phyloP scores from a whole-genome alignment of 305 asterid genomes.

The Fraxinus dipetala region DNA sequence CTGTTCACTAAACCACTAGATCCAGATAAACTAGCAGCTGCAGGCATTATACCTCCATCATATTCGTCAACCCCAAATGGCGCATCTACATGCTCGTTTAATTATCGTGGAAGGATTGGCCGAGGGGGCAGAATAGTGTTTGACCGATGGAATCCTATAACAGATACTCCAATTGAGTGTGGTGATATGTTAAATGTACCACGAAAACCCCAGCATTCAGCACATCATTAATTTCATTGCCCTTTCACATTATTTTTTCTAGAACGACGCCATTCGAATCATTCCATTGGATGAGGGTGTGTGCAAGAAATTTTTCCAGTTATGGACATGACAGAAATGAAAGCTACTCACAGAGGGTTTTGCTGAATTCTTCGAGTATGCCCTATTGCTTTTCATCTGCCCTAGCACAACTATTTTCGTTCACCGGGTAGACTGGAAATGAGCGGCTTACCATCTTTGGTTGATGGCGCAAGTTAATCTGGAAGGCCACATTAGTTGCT shows the following conservation, averaged over 20 bases:
- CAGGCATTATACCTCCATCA: slow-evolving; percentile 74
- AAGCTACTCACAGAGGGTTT: background rate
- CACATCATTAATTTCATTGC: slow-evolving; percentile 39
- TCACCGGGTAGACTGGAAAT: slow-evolving; percentile 7
- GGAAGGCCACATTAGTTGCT: background rate
- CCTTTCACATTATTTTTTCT: background rate
- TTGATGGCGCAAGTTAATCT: slow-evolving; percentile 1
- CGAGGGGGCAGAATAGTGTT: slow-evolving; percentile 90
- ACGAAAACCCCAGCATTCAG: slow-evolving; percentile 55
- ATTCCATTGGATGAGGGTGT: slow-evolving; percentile 1
- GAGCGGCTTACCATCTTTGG: background rate
- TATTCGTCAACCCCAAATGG: slow-evolving; percentile 46
- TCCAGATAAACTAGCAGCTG: slow-evolving; percentile 77
- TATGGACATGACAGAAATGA: background rate
- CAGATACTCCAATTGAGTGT: slow-evolving; percentile 63
- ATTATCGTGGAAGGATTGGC: slow-evolving; percentile 73
- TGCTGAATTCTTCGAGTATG: slow-evolving; percentile 5
- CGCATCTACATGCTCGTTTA: slow-evolving; percentile 35
- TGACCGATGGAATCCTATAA: slow-evolving; percentile 76
- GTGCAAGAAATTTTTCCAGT: background rate
- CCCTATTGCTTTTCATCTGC: background rate
- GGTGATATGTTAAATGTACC: slow-evolving; percentile 52
- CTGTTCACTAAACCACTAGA: slow-evolving; percentile 78
- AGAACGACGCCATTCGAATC: slow-evolving; percentile 4
- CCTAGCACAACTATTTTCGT: slow-evolving; percentile 19